These are phyloP conservation scores for Alternaria incomplexa DNA, from an alignment of 2,329 filamentous ascomycete genomes.

Conservation along the genomic window DNA sequence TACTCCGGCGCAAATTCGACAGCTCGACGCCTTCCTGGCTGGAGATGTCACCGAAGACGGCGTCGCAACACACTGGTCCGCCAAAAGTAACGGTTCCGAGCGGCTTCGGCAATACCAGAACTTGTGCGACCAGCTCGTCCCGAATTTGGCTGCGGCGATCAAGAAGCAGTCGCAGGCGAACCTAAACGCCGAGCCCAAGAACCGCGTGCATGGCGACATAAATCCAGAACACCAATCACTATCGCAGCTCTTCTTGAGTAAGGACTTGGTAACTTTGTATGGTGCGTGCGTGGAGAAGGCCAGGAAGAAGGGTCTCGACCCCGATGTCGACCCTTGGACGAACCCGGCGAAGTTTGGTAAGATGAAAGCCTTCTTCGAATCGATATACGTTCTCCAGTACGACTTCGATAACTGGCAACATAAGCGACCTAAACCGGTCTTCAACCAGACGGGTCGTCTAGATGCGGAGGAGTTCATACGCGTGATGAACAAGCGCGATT, in stretches of 20 bases:
- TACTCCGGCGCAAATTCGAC: background rate
- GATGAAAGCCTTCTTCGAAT: background rate
- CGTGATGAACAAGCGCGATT: background rate
- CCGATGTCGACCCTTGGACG: background rate
- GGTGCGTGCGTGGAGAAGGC: background rate
- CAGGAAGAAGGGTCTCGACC: background rate
- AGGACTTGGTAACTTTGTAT: background rate
- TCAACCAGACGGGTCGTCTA: background rate
- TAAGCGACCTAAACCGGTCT: background rate
- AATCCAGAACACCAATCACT: background rate
- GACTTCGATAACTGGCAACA: background rate
- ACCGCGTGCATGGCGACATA: background rate
- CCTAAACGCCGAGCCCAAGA: background rate
- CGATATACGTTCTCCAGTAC: background rate
- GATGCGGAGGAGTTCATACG: background rate
- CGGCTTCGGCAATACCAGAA: background rate
- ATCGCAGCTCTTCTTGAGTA: background rate
- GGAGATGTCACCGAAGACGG: background rate
- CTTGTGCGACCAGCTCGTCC: background rate
- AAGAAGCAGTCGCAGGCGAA: background rate
- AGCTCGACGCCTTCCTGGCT: background rate
- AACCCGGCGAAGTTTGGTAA: background rate
- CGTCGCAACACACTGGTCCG: background rate
- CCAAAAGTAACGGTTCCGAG: background rate
- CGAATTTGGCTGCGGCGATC: background rate